Base-by-base conservation (phyloP, 768 basidiomycete genomes). In the Boletus huronensis region DNA sequence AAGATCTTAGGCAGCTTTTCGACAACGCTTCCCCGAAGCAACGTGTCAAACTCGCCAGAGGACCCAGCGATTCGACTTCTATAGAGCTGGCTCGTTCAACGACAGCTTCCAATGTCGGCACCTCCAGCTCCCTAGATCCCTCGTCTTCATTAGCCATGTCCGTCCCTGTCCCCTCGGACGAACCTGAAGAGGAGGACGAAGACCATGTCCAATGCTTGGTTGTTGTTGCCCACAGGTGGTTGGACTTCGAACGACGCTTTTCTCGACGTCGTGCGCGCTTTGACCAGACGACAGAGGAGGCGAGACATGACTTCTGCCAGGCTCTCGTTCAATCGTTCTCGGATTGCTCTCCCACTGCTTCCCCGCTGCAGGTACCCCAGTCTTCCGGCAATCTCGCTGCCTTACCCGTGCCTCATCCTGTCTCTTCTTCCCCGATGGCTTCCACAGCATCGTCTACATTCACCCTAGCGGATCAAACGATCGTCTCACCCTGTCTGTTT, bases 291-390 rank as follows among this genome's bases (percentile, higher is more conserved):
- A 26, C 50, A 14, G 52, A 60, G n/a, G 29, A 43, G 17, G 59
- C 58, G 1, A 56, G 59, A 31, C 43, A 13, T 6, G 40, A 60
- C 35, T 56, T 60, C 5, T 60, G 54, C 26, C 43, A 46, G 21
- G 43, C 43, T 3, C 53, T 61, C 6, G 19, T 60, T 5, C 47
- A 47, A 17, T 50, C 48, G 5, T 31, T 57, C 31, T 42, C 54
- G 39, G 14, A 34, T 17, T 14, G 1, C n/a, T 26, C 36, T 17
- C 17, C 39, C 6, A 2, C 23, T 23, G 7, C 29, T 21, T 29
- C 41, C 28, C 17, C 29, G 7, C 14, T 16, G n/a, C 47, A 25
- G 3, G 19, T 2, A 9, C 13, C 34, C 16, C 42, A 5, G 1
- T 13, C 36, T 21, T 39, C 31, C 28, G 9, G n/a, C 16, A 5